Percentiles rank a stretch among this genome's conserved stretches.
These are phyloP conservation scores for Chrysosporium keratinophilum DNA, from an alignment of 2,329 filamentous ascomycete species.

Conservation along the genomic window DNA sequence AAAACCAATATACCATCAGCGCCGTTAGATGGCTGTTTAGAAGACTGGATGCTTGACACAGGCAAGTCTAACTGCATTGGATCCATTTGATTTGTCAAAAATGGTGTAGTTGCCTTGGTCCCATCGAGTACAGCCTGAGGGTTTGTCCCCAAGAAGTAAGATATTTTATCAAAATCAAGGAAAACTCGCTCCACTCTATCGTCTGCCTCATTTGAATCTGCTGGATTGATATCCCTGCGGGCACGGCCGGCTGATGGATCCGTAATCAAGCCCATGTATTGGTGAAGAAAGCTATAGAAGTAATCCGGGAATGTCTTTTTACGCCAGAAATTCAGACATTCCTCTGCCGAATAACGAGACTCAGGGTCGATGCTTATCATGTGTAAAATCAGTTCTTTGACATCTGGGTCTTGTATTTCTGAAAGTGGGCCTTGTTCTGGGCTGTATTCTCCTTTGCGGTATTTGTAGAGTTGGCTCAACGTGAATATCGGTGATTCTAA, in stretches of 20 bases:
- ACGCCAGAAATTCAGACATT: slow-evolving; percentile 88
- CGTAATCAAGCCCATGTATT: slow-evolving; percentile 94
- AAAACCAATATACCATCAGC: slow-evolving; percentile 93
- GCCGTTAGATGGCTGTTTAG: slow-evolving; percentile 49
- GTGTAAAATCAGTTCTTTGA: slow-evolving; percentile 79
- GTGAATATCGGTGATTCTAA: slow-evolving; percentile 94
- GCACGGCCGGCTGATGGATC: slow-evolving; percentile 74
- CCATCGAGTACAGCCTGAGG: slow-evolving; percentile 35
- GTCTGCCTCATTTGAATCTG: slow-evolving; percentile 76
- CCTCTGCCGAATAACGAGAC: slow-evolving; percentile 81
- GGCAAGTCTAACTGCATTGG: slow-evolving; percentile 79
- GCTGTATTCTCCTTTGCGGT: slow-evolving; percentile 84
- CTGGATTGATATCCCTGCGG: slow-evolving; percentile 55
- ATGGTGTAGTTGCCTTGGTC: slow-evolving; percentile 25
- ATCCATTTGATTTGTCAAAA: slow-evolving; percentile 36
- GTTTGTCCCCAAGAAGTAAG: slow-evolving; percentile 76
- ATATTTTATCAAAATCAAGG: slow-evolving; percentile 94
- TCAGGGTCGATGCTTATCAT: slow-evolving; percentile 96
- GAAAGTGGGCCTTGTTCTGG: slow-evolving; percentile 68
- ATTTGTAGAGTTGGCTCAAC: slow-evolving; percentile 92
- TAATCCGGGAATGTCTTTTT: slow-evolving; percentile 89
- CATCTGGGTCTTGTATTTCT: slow-evolving; percentile 76
- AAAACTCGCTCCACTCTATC: slow-evolving; percentile 89
- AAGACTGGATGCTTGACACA: slow-evolving; percentile 64
- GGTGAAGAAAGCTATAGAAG: slow-evolving; percentile 94